Conservation (phyloP, 2,329 filamentous ascomycete species). For the Orbilia brochopaga region DNA sequence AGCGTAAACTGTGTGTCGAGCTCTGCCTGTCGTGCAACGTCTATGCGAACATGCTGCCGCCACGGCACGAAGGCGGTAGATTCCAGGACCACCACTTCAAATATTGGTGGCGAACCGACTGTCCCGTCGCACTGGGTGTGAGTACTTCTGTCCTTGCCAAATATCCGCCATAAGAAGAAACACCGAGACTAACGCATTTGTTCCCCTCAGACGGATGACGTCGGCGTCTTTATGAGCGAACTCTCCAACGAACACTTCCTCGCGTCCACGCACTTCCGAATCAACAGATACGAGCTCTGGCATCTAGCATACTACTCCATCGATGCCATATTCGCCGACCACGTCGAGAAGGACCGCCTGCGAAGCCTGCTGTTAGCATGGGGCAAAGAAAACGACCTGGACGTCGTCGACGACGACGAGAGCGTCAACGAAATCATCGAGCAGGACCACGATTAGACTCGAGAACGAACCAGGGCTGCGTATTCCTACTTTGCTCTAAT, state of each 20-base stretch:
- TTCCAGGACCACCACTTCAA: slow-evolving; percentile 77
- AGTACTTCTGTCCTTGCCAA: slow-evolving; percentile 58
- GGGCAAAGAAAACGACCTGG: slow-evolving; percentile 42
- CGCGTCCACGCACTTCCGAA: slow-evolving; percentile 71
- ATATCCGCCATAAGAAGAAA: slow-evolving; percentile 1
- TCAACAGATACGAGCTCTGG: slow-evolving; percentile 63
- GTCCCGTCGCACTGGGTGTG: slow-evolving; percentile 72
- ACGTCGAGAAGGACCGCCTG: slow-evolving; percentile 68
- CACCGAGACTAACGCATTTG: slow-evolving; percentile 47
- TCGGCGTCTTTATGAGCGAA: slow-evolving; percentile 78
- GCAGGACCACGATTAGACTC: slow-evolving; percentile 12
- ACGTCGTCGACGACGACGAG: slow-evolving; percentile 35
- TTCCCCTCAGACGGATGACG: slow-evolving; percentile 73
- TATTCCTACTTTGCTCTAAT: background rate
- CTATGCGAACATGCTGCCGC: slow-evolving; percentile 72
- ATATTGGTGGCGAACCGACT: slow-evolving; percentile 69
- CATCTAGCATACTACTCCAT: slow-evolving; percentile 68
- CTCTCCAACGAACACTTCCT: slow-evolving; percentile 79
- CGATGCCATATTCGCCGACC: slow-evolving; percentile 70
- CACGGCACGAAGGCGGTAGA: slow-evolving; percentile 57
- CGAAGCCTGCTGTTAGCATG: slow-evolving; percentile 62
- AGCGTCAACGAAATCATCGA: slow-evolving; percentile 40
- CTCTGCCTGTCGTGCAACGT: slow-evolving; percentile 83
- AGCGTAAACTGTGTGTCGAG: slow-evolving; percentile 70
- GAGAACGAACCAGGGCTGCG: background rate